These are phyloP conservation scores for Pinus taeda DNA, from an alignment of 75 land plant species.

Conservation along the genomic window DNA sequence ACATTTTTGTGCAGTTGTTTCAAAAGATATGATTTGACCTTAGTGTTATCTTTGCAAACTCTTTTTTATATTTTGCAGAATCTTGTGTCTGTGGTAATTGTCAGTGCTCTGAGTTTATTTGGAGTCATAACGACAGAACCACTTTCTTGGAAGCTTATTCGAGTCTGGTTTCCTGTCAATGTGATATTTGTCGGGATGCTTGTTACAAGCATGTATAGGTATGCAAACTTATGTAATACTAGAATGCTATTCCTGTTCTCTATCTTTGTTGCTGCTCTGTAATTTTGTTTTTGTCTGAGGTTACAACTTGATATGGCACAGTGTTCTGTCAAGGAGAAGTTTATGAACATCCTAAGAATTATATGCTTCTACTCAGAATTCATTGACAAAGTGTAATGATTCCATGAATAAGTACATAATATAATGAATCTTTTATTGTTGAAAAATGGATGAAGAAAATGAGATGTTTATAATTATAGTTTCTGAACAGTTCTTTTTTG, in stretches of 20 bases:
- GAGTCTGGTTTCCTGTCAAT: constrained; percentile 96
- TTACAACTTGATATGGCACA: background rate
- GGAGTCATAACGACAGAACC: constrained; percentile 90
- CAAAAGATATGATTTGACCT: background rate
- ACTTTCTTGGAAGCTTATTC: constrained; percentile 77
- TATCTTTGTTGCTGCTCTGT: background rate
- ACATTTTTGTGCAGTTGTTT: background rate
- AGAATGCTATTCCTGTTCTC: background rate
- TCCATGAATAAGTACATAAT: background rate
- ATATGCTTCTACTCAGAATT: background rate
- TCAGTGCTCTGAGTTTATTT: constrained; percentile 44
- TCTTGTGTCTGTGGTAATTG: constrained; percentile 73
- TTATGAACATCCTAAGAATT: background rate
- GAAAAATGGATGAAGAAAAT: background rate
- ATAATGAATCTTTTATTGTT: background rate
- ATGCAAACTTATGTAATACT: constrained; percentile 12
- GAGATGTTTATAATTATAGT: no score
- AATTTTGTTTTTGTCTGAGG: background rate
- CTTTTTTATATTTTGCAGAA: constrained; percentile 55
- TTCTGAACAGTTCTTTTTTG: no score
- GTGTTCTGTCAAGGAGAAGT: background rate
- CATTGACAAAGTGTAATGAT: background rate
- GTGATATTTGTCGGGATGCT: constrained; percentile 99
- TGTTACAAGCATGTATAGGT: constrained; percentile 95
- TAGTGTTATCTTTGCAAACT: background rate